Conservation (phyloP, 2,329 filamentous ascomycete genomes). For the Metarhizium brunneum region DNA sequence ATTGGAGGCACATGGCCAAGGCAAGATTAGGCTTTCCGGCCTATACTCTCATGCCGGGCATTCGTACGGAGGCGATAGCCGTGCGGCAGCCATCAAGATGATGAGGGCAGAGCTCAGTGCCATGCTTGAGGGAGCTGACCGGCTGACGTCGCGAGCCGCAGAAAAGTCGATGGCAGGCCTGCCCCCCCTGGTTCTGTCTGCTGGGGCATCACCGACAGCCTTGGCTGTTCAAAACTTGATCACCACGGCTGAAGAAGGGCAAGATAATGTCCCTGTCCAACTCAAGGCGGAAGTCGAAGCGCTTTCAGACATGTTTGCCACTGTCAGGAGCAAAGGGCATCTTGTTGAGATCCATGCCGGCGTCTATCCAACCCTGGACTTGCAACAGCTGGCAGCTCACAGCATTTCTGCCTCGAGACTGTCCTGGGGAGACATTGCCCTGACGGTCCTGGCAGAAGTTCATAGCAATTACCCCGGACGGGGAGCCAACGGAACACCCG, state of each 20-base stretch:
- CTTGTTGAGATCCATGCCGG: constrained; percentile 65
- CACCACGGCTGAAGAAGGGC: constrained; percentile 3
- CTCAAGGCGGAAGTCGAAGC: constrained; percentile 10
- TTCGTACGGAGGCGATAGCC: constrained; percentile 46
- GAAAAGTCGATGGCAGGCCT: constrained; percentile 9
- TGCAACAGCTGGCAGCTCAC: constrained; percentile 70
- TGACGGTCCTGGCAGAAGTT: constrained; percentile 64
- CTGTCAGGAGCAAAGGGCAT: constrained; percentile 27
- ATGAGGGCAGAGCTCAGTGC: constrained; percentile 21
- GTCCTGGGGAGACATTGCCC: constrained; percentile 48
- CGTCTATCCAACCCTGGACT: constrained; percentile 65
- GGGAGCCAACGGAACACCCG: constrained; percentile 36
- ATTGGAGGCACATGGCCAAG: constrained; percentile 16
- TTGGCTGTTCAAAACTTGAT: constrained; percentile 18
- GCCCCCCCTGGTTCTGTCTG: constrained; percentile 39
- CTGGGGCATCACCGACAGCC: constrained; percentile 70
- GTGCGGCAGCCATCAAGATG: constrained; percentile 20
- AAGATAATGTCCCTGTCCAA: constrained; percentile 7
- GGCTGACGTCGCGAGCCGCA: constrained; percentile 9
- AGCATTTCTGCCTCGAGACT: constrained; percentile 36
- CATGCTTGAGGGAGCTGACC: constrained; percentile 16
- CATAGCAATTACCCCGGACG: constrained; percentile 57
- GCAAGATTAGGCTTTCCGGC: constrained; percentile 41
- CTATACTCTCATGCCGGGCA: constrained; percentile 68
- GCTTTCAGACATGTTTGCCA: constrained; percentile 12